phyloP scores from a whole-genome alignment of 2,329 filamentous ascomycete genomes.

The Aspergillus pseudonomiae region DNA sequence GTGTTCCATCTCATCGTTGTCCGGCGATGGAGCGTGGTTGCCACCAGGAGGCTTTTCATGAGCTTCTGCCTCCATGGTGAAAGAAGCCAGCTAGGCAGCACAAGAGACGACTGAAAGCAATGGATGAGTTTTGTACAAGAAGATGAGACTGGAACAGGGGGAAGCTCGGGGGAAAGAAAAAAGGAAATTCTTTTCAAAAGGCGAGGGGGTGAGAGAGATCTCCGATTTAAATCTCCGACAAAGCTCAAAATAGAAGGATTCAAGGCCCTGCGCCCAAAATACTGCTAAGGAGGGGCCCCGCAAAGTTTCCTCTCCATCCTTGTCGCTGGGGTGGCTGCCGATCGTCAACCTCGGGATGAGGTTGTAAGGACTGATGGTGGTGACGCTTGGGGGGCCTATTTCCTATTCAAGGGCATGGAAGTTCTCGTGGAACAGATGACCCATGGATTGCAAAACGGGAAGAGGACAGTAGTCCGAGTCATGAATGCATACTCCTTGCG shows the following conservation, averaged over 20 bases:
- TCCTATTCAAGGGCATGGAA: not conserved
- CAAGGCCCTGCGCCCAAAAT: not conserved
- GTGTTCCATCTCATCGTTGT: slow-evolving; percentile 19
- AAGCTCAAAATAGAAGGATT: not conserved
- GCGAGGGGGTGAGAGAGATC: not conserved
- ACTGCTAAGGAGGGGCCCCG: not conserved
- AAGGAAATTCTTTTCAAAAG: not conserved
- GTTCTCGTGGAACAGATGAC: not conserved
- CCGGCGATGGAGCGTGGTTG: not conserved
- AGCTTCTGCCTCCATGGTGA: not conserved
- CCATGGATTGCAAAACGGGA: not conserved
- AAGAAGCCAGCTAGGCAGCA: not conserved
- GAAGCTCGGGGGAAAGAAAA: not conserved
- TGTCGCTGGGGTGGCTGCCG: not conserved
- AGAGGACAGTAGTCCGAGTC: not conserved
- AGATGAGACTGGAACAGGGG: not conserved
- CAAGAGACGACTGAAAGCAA: not conserved
- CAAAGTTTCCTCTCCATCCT: not conserved
- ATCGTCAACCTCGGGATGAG: slow-evolving; percentile 1
- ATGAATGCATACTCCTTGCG: not conserved
- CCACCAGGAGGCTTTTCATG: not conserved
- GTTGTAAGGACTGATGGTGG: not conserved
- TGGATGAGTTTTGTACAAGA: not conserved
- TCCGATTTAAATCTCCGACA: not conserved
- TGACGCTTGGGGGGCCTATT: slow-evolving; percentile 2